These are phyloP conservation scores for Penicillium sp. DNA, from an alignment of 2,329 filamentous ascomycete species.

Conservation along the genomic window DNA sequence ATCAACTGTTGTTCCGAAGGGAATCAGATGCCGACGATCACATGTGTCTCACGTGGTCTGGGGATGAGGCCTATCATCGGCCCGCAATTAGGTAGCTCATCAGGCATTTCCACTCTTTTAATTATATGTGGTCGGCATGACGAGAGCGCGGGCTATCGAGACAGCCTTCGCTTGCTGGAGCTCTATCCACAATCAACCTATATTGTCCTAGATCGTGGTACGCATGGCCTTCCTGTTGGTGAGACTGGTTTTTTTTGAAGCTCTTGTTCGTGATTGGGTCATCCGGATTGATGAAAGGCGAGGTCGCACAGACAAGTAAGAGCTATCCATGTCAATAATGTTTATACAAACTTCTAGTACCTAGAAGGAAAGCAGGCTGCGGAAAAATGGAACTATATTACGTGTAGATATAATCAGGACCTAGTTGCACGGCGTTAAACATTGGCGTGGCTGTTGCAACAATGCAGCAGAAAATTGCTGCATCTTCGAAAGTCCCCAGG, in stretches of 20 bases:
- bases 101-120: background rate
- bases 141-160: slow-evolving; percentile 29
- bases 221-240: slow-evolving; percentile 30
- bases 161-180: slow-evolving; percentile 30
- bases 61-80: slow-evolving; percentile 2
- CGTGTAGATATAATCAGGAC: no score
- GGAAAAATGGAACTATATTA: no score
- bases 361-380: no score
- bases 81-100: slow-evolving; percentile 3
- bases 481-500: no score
- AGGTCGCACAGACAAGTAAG: slow-evolving; percentile 11
- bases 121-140: slow-evolving; percentile 32
- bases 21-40: background rate
- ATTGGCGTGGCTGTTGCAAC: no score
- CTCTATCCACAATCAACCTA: slow-evolving; percentile 29
- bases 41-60: slow-evolving; percentile 1
- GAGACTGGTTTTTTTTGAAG: slow-evolving; percentile 30
- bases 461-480: no score
- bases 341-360: background rate
- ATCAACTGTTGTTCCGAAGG: slow-evolving; percentile 7
- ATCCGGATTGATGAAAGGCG: slow-evolving; percentile 25
- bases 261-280: slow-evolving; percentile 31
- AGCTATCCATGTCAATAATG: background rate
- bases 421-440: no score
- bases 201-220: slow-evolving; percentile 28